A percentile compares a stretch with the other conserved stretches of the same genome.
These are phyloP conservation scores for Xylaria castorea DNA, from an alignment of 495 filamentous ascomycete genomes.

Conservation along the genomic window DNA sequence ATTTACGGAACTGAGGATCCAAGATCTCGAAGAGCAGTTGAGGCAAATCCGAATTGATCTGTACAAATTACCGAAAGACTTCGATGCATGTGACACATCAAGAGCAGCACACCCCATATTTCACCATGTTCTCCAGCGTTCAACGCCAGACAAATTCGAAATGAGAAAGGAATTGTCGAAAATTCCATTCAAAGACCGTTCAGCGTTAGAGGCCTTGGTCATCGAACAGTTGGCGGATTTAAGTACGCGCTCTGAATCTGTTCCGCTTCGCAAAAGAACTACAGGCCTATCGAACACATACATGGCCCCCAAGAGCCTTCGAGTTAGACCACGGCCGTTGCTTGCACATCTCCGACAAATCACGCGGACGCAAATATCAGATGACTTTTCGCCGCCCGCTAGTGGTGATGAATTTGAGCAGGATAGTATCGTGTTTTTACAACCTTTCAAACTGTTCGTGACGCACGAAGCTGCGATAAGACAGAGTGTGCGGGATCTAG, in stretches of 20 bases:
- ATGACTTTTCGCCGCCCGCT: neutral
- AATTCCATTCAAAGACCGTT: neutral
- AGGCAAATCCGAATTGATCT: neutral
- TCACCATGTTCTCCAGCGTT: neutral
- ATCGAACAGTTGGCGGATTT: neutral
- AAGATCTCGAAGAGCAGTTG: constrained; percentile 15
- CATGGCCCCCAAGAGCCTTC: neutral
- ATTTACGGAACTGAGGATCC: constrained; percentile 14
- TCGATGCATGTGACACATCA: neutral
- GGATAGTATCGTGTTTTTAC: constrained; percentile 1
- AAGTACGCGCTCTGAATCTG: neutral
- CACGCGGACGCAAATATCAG: neutral
- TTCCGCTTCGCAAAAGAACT: neutral
- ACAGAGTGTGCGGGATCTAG: neutral
- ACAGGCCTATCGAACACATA: neutral
- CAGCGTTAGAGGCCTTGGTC: constrained; percentile 11
- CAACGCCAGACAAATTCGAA: constrained; percentile 5
- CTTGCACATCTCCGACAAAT: constrained; percentile 1
- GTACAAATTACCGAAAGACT: neutral
- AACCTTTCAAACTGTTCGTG: constrained; percentile 12
- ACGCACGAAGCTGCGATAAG: constrained; percentile 5
- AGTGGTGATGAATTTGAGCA: neutral
- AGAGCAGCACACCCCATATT: neutral
- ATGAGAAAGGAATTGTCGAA: neutral
- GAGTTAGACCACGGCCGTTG: neutral